Conservation (phyloP, 176 grass and related monocot genomes). For the Bolboschoenus planiculmis region DNA sequence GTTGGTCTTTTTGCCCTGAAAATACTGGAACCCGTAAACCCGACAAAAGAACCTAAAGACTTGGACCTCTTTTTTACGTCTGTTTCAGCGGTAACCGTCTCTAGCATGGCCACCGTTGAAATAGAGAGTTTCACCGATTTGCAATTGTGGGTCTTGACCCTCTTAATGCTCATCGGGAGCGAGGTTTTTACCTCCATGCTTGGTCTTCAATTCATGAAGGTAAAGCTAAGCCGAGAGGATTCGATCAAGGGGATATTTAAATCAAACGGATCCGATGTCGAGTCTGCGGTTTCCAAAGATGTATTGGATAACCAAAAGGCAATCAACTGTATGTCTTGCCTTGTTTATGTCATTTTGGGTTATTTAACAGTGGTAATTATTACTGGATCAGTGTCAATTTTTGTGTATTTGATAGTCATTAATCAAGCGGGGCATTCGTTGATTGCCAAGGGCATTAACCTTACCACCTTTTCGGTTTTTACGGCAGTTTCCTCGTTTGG, state of each 20-base stretch:
- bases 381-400: slow-evolving; percentile 37
- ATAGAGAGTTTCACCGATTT: slow-evolving; percentile 60
- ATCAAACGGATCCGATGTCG: slow-evolving; percentile 27
- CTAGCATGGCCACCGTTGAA: slow-evolving; percentile 71
- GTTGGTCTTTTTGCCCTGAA: slow-evolving; percentile 49
- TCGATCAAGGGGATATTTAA: slow-evolving; percentile 14
- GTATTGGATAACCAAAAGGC: neutral
- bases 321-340: slow-evolving; percentile 32
- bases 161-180: slow-evolving; percentile 57
- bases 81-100: slow-evolving; percentile 64
- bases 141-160: slow-evolving; percentile 52
- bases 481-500: slow-evolving; percentile 52
- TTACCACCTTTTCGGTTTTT: slow-evolving; percentile 54
- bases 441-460: slow-evolving; percentile 35
- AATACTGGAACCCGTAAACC: slow-evolving; percentile 31
- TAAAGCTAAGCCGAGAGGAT: slow-evolving; percentile 25
- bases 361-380: slow-evolving; percentile 44
- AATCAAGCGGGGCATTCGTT: slow-evolving; percentile 38
- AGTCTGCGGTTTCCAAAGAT: slow-evolving; percentile 15
- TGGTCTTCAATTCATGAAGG: slow-evolving; percentile 38
- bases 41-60: slow-evolving; percentile 3
- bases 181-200: slow-evolving; percentile 73
- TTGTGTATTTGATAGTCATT: slow-evolving; percentile 45
- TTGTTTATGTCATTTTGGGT: slow-evolving; percentile 28
- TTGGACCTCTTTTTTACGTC: slow-evolving; percentile 56